Base-by-base conservation (phyloP, 208 protist species). In the Acanthamoeba culbertsoni region DNA sequence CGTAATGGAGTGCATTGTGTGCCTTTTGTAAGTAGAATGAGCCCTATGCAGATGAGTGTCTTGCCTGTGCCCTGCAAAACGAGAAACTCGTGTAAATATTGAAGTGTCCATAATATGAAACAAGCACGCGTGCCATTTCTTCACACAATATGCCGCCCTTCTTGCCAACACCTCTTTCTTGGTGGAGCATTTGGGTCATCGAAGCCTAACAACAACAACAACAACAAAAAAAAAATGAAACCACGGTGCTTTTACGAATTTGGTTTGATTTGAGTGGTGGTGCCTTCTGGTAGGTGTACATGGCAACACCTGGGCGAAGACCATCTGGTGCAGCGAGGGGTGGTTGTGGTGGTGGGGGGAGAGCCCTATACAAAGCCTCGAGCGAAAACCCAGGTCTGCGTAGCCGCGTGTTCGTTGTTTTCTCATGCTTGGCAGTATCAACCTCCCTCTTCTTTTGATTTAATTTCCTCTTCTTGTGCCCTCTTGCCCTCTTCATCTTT, bases 31-130 rank as follows among this genome's bases (percentile, higher is more conserved):
- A 86, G 62, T 0, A 95, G 73, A 16, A 95, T 93, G 40, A 95
- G 68, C 28, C 51, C 84, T 28, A 95, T 95, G 86, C 94, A 94
- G 33, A 95, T 95, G 16, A 95, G 48, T 28, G 94, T 95, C 40
- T 95, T 95, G 35, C 94, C 94, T 65, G 94, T 95, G 35, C 92
- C 91, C 88, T 71, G 57, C 23, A 12, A 28, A 23, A 14, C 3
- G 35, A 71, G 3, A 40, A 71, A 71, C 6, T 35, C 10, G n/a
- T 35, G 8, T 1, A 37, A 14, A 7, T 2, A 31, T 68, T n/a
- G n/a, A n/a, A n/a, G n/a, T n/a, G n/a, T n/a, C n/a, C n/a, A n/a
- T n/a, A n/a, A n/a, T n/a, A 59, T 59, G 23, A 59, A 59, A 59
- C 23, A 59, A 35, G 20, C 12, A 88, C 20, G n/a, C 12, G 33